Evolutionary conservation across 1,139 yeast species (phyloP).

Genomic region (Candida buenavistaensis): DNA sequence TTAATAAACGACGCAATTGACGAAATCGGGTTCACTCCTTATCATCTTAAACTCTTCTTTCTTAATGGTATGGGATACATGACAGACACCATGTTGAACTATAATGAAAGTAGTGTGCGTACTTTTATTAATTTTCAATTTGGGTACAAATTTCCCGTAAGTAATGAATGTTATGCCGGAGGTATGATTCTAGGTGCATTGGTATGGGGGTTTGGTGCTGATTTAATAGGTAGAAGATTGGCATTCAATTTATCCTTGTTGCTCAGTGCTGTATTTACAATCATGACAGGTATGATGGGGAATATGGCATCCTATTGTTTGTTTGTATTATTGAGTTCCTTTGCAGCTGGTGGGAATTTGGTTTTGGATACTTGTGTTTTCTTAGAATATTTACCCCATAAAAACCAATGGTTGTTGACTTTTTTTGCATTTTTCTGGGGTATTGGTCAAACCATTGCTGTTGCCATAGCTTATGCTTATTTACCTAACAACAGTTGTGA

Average conservation of each 20-base stretch:
- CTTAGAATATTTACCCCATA: constrained; percentile 56
- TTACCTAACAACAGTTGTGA: constrained; percentile 50
- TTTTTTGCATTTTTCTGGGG: constrained; percentile 65
- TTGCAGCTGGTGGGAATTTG: constrained; percentile 61
- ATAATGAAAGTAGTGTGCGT: constrained; percentile 39
- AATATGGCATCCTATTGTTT: constrained; percentile 50
- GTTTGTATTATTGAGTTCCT: constrained; percentile 45
- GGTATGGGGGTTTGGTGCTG: constrained; percentile 60
- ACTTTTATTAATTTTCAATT: constrained; percentile 44
- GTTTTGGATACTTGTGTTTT: constrained; percentile 62
- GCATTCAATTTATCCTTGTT: constrained; percentile 58
- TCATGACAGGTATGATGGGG: constrained; percentile 53
- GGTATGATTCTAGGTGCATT: constrained; percentile 60
- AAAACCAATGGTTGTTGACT: constrained; percentile 54
- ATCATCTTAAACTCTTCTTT: constrained; percentile 37
- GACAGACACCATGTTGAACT: constrained; percentile 57
- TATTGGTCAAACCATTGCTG: constrained; percentile 58
- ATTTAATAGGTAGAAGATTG: constrained; percentile 55
- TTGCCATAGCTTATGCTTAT: constrained; percentile 57
- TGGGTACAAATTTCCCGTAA: constrained; percentile 32
- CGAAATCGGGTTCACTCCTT: constrained; percentile 38
- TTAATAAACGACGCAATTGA: constrained; percentile 34
- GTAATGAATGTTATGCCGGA: constrained; percentile 26
- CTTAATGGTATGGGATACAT: constrained; percentile 65
- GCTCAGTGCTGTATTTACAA: constrained; percentile 50